Evolutionary conservation across 2,329 filamentous ascomycete genomes (phyloP), one percentile per base, ranked within the genome.

Genomic region (Sclerotinia glacialis): DNA sequence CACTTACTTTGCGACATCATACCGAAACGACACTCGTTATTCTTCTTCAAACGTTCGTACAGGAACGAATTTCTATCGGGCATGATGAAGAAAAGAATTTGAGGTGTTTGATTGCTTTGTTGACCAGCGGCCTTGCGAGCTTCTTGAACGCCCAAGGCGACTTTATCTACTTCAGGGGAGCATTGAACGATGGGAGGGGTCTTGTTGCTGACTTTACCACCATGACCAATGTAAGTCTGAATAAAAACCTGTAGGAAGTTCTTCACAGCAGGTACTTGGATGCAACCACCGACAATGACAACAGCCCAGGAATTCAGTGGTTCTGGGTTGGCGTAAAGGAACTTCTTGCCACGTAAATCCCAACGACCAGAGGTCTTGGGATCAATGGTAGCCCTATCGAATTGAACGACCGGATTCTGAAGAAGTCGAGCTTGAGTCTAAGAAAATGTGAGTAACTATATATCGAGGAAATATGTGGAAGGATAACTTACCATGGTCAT

Each of bases 21-120:
- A n/a, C 90, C 93, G 70, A 87, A 93, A 44, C 91, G 88, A 74
- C 91, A 94, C 72, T 99, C 95, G 69, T 87, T 89, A 34, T 86
- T 91, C 78, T 93, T 93, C 86, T 99, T 99, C 76, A 98, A 85
- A 0, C 91, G 87, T 63, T 91, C 87, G 73, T 99, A 99, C 0
- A 86, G 82, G 18, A 87, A 86, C 0, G 85, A 80, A 69, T 92
- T 89, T 74, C 89, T 90, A 75, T 88, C 85, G 0, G 84, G 83
- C 1, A 97, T 82, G 14, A 98, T 83, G 72, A 94, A 89, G 72
- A 98, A 85, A 11, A 99, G 76, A 4, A 99, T 84, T 75, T 95
- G 89, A 0, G 93, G 91, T 4, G 65, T 31, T 4, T 47, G 26
- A 2, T 47, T 53, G 28, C 16, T 21, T 18, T 70, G 64, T 50